Evolutionary conservation across 306 rosid genomes (phyloP).

Genomic region (Vigna nakashimae): DNA sequence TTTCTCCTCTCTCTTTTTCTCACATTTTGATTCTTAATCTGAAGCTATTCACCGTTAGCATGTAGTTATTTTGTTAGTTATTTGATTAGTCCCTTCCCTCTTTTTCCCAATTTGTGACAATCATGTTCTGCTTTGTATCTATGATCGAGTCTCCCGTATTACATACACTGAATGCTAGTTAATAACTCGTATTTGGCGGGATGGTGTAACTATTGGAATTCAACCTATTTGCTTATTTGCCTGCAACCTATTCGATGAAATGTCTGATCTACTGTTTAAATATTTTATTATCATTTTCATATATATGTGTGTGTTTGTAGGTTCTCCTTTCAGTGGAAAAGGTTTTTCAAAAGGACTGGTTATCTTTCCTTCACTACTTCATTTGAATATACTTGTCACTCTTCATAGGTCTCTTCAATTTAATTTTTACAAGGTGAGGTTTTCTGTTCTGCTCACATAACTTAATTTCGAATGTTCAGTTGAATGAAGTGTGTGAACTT

Average conservation of each 20-base stretch:
- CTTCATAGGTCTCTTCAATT: not conserved
- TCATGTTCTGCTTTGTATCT: not conserved
- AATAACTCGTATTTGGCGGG: not conserved
- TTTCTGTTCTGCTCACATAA: not conserved
- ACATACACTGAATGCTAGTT: not conserved
- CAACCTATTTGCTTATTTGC: not conserved
- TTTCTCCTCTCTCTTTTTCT: not conserved
- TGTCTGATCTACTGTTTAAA: not conserved
- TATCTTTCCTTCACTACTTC: not conserved
- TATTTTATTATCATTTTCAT: not conserved
- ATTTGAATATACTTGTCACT: not conserved
- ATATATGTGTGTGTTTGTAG: not conserved
- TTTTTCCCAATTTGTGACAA: not conserved
- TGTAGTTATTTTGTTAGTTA: not conserved
- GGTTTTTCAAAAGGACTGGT: not conserved
- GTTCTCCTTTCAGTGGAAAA: not conserved
- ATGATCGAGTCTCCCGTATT: not conserved
- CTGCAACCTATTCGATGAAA: not conserved
- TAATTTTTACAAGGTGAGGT: not conserved
- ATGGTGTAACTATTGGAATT: no score
- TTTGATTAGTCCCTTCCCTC: not conserved
- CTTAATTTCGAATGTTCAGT: not conserved
- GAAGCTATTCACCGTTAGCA: not conserved
- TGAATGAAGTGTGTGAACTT: not conserved
- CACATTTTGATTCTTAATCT: not conserved